A percentile compares a stretch with the other conserved stretches of the same genome.
Evolutionary conservation across 2,329 filamentous ascomycete genomes (phyloP).

Genomic region (Elsinoe batatas): DNA sequence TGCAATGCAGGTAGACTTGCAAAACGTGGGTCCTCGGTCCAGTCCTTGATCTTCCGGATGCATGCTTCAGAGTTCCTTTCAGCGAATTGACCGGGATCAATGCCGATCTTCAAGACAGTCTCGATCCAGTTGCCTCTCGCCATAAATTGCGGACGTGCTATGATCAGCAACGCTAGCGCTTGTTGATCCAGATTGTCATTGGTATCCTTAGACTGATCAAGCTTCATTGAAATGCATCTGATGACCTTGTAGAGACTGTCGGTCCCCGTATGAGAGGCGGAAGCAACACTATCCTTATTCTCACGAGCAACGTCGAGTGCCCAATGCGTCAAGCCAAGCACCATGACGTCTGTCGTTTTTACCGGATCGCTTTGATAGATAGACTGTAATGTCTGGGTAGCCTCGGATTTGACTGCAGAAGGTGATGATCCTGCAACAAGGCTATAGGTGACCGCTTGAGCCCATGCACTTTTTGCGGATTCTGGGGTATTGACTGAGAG

Average conservation of each 20-base stretch:
- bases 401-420: constrained; percentile 53
- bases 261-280: constrained; percentile 54
- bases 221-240: constrained; percentile 53
- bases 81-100: constrained; percentile 75
- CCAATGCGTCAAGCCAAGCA: constrained; percentile 72
- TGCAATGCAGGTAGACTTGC: constrained; percentile 42
- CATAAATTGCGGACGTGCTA: constrained; percentile 69
- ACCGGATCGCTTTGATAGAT: constrained; percentile 54
- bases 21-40: constrained; percentile 30
- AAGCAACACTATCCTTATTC: constrained; percentile 70
- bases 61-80: constrained; percentile 53
- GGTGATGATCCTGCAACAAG: constrained; percentile 55
- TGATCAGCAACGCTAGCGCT: constrained; percentile 64
- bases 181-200: constrained; percentile 52
- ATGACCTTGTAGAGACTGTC: constrained; percentile 52
- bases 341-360: constrained; percentile 52
- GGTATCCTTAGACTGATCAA: constrained; percentile 32
- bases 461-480: constrained; percentile 56
- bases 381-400: constrained; percentile 50
- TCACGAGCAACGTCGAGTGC: constrained; percentile 54
- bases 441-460: constrained; percentile 72
- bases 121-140: constrained; percentile 81
- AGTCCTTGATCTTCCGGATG: constrained; percentile 54
- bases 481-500: constrained; percentile 18
- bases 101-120: constrained; percentile 64